Conservation (phyloP, 441 rosid species). For the Syzygium malaccense region DNA sequence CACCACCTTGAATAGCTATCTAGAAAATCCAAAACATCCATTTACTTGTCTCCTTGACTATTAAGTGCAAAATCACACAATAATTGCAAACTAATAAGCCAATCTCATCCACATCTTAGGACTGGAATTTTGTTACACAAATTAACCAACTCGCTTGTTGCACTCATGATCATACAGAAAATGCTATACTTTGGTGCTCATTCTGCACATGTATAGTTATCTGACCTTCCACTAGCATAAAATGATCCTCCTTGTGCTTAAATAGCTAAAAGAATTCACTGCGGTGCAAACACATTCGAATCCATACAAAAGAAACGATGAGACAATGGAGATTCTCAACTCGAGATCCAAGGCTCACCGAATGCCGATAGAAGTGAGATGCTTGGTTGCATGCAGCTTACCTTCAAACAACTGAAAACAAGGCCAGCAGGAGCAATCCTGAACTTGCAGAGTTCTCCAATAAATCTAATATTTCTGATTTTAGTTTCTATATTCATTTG, state of each 20-base stretch:
- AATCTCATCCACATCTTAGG: background rate
- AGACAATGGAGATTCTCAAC: background rate
- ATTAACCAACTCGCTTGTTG: background rate
- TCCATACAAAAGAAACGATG: background rate
- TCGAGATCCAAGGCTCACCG: background rate
- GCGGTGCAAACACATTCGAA: background rate
- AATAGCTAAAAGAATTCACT: background rate
- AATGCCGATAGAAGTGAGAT: background rate
- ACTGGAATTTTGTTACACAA: background rate
- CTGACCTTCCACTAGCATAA: background rate
- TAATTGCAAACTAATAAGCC: background rate
- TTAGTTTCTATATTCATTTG: conserved; percentile 99
- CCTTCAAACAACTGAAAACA: conserved; percentile 96
- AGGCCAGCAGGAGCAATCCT: conserved; percentile 78
- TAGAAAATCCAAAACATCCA: background rate
- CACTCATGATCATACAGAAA: background rate
- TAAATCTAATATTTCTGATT: conserved; percentile 94
- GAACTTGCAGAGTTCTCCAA: conserved; percentile 99
- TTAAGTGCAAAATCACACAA: background rate
- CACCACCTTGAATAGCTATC: background rate
- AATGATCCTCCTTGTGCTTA: background rate
- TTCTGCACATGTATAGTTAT: background rate
- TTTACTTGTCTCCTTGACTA: background rate
- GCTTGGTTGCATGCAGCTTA: conserved; percentile 15
- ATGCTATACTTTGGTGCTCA: background rate